Evolutionary conservation across 2,329 filamentous ascomycete genomes (phyloP).

Genomic region (Apiospora rasikravindrae): DNA sequence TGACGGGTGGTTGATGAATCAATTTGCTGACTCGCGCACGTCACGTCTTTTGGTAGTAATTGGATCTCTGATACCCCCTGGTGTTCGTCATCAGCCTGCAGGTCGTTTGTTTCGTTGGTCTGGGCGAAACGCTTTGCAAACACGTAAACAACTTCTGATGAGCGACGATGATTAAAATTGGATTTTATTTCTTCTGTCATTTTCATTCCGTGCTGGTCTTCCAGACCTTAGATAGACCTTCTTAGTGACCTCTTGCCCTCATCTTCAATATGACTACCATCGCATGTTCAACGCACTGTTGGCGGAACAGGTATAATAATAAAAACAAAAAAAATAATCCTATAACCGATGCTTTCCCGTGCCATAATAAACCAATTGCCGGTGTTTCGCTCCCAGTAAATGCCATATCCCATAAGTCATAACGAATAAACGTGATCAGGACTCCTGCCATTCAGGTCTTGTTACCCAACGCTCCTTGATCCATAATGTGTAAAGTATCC

Average conservation of each 20-base stretch:
- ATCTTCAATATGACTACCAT: too few relatives aligned
- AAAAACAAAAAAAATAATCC: not conserved
- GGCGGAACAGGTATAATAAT: slow-evolving; percentile 7
- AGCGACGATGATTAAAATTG: not conserved
- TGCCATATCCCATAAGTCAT: slow-evolving; percentile 5
- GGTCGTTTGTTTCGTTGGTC: not conserved
- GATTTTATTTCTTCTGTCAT: not conserved
- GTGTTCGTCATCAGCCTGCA: not conserved
- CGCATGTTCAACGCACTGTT: not conserved
- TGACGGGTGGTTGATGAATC: not conserved
- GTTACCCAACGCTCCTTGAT: not conserved
- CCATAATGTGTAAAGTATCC: not conserved
- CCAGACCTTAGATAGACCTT: too few relatives aligned
- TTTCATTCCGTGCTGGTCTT: not conserved
- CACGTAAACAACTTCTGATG: not conserved
- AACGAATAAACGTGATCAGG: not conserved
- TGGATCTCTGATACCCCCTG: not conserved
- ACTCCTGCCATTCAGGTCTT: not conserved
- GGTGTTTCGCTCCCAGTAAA: not conserved
- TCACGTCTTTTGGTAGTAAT: not conserved
- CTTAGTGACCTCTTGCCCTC: not conserved
- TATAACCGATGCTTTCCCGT: not conserved
- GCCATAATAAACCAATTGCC: not conserved
- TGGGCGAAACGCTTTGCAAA: not conserved
- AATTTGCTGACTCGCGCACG: not conserved